phyloP scores from a whole-genome alignment of 2,329 filamentous ascomycete species.

The Plenodomus tracheiphilus region DNA sequence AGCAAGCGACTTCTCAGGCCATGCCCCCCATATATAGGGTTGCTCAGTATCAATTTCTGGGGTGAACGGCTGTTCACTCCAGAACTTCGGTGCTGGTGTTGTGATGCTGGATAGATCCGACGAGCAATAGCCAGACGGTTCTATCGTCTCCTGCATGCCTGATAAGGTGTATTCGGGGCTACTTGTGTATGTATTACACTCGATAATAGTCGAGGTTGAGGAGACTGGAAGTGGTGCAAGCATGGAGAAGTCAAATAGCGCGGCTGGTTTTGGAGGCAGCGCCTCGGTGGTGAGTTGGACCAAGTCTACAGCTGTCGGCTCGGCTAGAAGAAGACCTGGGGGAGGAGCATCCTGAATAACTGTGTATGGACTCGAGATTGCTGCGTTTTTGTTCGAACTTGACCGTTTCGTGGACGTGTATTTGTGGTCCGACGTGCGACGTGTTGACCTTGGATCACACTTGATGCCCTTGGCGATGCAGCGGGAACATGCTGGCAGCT shows the following conservation, averaged over 20 bases:
- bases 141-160: constrained; percentile 10
- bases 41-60: too few species aligned
- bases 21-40: too few species aligned
- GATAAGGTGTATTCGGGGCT: constrained; percentile 27
- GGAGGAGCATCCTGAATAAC: not conserved
- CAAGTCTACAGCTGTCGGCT: too few species aligned
- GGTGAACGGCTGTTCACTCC: too few species aligned
- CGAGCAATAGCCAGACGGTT: too few species aligned
- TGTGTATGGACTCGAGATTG: constrained; percentile 16
- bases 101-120: constrained; percentile 10
- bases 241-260: constrained; percentile 11
- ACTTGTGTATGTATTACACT: constrained; percentile 27
- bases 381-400: constrained; percentile 24
- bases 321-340: not conserved
- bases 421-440: constrained; percentile 40
- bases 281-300: too few species aligned
- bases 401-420: constrained; percentile 31
- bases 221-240: constrained; percentile 35
- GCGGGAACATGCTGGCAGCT: constrained; percentile 43
- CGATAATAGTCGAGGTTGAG: constrained; percentile 25
- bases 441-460: constrained; percentile 43
- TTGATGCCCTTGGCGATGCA: constrained; percentile 41
- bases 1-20: too few species aligned
- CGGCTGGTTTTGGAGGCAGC: too few species aligned
- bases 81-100: constrained; percentile 34